Conservation (phyloP, 2,329 filamentous ascomycete genomes). For the Fusarium keratoplasticum region DNA sequence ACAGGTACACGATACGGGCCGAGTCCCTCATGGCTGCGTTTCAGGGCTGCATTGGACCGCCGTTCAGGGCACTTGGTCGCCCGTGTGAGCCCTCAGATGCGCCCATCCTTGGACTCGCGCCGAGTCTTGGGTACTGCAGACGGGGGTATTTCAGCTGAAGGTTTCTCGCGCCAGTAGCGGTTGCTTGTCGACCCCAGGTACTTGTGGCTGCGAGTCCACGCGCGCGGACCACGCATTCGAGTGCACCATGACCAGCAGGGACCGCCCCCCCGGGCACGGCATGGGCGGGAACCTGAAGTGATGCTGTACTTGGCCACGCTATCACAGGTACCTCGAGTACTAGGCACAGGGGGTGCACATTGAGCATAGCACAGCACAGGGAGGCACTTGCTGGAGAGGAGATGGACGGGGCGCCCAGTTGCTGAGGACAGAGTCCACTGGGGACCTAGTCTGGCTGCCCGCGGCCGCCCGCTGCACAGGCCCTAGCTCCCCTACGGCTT, state of each 20-base stretch:
- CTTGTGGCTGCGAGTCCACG: slow-evolving; percentile 29
- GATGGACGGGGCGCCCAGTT: neutral
- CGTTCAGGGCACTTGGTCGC: slow-evolving; percentile 4
- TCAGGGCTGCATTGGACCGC: slow-evolving; percentile 15
- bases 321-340: slow-evolving; percentile 5
- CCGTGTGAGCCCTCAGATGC: neutral
- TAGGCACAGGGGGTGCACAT: neutral
- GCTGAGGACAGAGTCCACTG: neutral
- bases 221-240: slow-evolving; percentile 24
- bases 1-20: slow-evolving; percentile 30
- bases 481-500: slow-evolving; percentile 6
- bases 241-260: slow-evolving; percentile 10
- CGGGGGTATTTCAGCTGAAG: neutral
- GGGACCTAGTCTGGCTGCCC: slow-evolving; percentile 3
- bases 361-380: neutral
- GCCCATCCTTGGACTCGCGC: neutral
- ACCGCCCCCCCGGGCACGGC: slow-evolving; percentile 11
- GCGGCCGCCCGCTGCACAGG: slow-evolving; percentile 13
- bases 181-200: slow-evolving; percentile 24
- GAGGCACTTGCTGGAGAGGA: neutral
- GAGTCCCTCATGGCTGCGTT: slow-evolving; percentile 9
- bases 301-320: neutral
- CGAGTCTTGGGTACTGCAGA: neutral
- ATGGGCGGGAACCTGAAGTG: slow-evolving; percentile 7
- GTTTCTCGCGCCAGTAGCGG: slow-evolving; percentile 22